Evolutionary conservation across 2,329 filamentous ascomycete genomes (phyloP).

Genomic region (Piedraia hortae): DNA sequence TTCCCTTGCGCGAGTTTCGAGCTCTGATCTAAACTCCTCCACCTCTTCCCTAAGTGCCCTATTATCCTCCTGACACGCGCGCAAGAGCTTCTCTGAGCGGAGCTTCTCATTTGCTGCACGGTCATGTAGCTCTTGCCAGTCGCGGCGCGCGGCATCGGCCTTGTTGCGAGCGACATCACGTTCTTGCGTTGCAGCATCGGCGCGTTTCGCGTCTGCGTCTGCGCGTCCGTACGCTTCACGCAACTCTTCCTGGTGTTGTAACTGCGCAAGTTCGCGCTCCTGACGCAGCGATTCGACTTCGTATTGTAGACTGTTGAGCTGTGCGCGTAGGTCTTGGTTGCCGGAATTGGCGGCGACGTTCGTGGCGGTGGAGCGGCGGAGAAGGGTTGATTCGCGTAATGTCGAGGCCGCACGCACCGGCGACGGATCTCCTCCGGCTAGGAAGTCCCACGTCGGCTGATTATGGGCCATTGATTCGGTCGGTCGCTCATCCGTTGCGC

Average conservation of each 20-base stretch:
- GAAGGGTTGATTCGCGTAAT: constrained; percentile 15
- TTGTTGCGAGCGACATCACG: constrained; percentile 25
- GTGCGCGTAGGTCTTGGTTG: constrained; percentile 63
- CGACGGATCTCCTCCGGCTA: constrained; percentile 15
- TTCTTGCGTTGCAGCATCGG: constrained; percentile 25
- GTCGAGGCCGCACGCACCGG: constrained; percentile 12
- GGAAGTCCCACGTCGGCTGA: constrained; percentile 22
- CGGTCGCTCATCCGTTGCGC: too few relatives aligned
- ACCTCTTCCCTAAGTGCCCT: constrained; percentile 51
- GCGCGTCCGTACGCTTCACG: constrained; percentile 53
- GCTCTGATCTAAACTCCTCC: constrained; percentile 52
- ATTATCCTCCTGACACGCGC: constrained; percentile 38
- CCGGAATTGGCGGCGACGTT: constrained; percentile 12
- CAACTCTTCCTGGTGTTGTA: constrained; percentile 61
- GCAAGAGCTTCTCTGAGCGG: constrained; percentile 26
- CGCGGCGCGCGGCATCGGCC: constrained; percentile 24
- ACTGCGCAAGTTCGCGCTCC: constrained; percentile 51
- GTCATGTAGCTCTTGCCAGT: constrained; percentile 27
- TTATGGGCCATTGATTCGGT: constrained; percentile 9
- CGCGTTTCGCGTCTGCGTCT: constrained; percentile 58
- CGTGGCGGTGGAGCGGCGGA: constrained; percentile 15
- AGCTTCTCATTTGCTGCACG: constrained; percentile 26
- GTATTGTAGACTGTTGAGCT: constrained; percentile 68
- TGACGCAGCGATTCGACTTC: constrained; percentile 67
- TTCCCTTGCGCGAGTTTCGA: constrained; percentile 41